Conservation (phyloP, 345 rosid genomes). For the Pistacia integerrima region DNA sequence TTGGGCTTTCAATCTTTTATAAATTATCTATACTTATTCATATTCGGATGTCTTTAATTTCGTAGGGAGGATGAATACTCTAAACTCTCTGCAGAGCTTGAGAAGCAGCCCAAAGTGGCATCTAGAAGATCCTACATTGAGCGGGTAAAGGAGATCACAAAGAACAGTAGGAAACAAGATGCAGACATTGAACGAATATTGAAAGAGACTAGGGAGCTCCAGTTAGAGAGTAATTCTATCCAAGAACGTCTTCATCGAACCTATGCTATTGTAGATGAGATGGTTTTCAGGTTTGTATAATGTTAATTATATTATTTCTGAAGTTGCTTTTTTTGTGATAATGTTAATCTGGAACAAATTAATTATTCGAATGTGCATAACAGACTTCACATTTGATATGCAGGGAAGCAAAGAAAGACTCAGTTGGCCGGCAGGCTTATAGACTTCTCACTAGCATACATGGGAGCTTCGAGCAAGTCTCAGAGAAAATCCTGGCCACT, state of each 20-base stretch:
- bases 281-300: constrained; percentile 62
- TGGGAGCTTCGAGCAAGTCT: constrained; percentile 69
- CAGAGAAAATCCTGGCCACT: constrained; percentile 59
- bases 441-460: constrained; percentile 72
- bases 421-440: constrained; percentile 64
- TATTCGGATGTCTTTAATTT: constrained; percentile 2
- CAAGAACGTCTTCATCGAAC: constrained; percentile 87
- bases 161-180: constrained; percentile 81
- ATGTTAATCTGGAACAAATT: not conserved
- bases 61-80: constrained; percentile 62
- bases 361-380: not conserved
- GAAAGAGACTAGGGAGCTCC: constrained; percentile 80
- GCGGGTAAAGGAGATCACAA: constrained; percentile 74
- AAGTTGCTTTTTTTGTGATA: not conserved
- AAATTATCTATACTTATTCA: not conserved
- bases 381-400: not conserved
- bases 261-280: constrained; percentile 76
- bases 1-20: not conserved
- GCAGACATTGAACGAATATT: constrained; percentile 71
- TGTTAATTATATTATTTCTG: not conserved
- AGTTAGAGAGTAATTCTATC: constrained; percentile 80
- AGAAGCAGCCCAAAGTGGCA: constrained; percentile 53
- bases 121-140: constrained; percentile 65
- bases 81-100: constrained; percentile 46
- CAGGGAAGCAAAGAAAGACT: constrained; percentile 85